Evolutionary conservation across 2,329 filamentous ascomycete species (phyloP).

Genomic region (Pyricularia sp.): DNA sequence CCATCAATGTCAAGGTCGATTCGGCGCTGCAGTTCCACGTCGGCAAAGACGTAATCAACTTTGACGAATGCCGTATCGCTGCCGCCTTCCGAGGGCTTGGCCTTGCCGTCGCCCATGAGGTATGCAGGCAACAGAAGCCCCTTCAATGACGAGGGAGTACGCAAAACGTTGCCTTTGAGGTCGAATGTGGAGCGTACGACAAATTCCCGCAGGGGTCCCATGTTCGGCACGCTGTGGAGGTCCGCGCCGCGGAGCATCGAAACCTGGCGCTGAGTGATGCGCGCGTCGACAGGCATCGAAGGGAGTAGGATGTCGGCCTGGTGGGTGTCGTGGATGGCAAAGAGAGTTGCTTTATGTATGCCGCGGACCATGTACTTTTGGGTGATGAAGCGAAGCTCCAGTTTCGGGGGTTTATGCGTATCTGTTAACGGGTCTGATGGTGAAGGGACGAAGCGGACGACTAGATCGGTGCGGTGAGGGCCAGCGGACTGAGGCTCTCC

Average conservation of each 20-base stretch:
- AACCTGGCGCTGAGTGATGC: conserved; percentile 29
- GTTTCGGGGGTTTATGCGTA: conserved; percentile 13
- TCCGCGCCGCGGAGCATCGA: conserved; percentile 6
- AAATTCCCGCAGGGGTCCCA: conserved; percentile 31
- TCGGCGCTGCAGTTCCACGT: conserved; percentile 41
- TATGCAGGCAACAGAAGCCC: not conserved
- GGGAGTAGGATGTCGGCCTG: conserved; percentile 38
- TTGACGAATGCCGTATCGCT: conserved; percentile 6
- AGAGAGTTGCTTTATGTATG: conserved; percentile 19
- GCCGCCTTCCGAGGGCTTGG: not conserved
- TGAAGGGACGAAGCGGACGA: conserved; percentile 37
- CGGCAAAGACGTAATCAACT: conserved; percentile 33
- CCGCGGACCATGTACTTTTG: conserved; percentile 20
- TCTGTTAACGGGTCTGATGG: conserved; percentile 10
- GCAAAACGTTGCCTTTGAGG: conserved; percentile 38
- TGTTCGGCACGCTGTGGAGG: conserved; percentile 7
- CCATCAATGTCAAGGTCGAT: conserved; percentile 30
- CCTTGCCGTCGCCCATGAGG: not conserved
- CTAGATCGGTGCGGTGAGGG: conserved; percentile 22
- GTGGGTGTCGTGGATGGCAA: conserved; percentile 27
- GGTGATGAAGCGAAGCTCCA: conserved; percentile 27
- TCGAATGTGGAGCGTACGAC: conserved; percentile 34
- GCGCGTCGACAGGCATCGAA: conserved; percentile 35
- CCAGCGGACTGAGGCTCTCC: conserved; percentile 17
- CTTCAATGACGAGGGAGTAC: conserved; percentile 23